Base-by-base conservation (phyloP, 805 yeast species). In the Sugiyamaella lignohabitans region DNA sequence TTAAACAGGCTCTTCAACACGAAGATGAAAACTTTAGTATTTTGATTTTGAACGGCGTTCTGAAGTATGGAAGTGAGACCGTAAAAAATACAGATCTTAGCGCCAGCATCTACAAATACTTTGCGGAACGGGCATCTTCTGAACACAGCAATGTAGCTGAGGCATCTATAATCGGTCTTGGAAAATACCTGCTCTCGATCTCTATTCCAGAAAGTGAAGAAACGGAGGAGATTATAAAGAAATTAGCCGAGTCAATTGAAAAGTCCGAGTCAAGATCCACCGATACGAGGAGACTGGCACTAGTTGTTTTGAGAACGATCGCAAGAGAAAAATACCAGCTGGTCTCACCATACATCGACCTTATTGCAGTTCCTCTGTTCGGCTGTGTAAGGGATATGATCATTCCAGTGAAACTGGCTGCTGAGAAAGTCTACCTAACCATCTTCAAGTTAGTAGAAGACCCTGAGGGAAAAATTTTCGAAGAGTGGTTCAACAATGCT, bases 321-420 rank as follows among this genome's bases (percentile, higher is more conserved):
- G 80, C 87, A 1, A 74, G 94, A 59, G 67, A 71, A 57, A 77
- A 82, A 49, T 75, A 71, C 53, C 64, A 61, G 5, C 63, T 76
- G 20, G 67, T 86, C 42, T 66, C 67, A 47, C 80, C 83, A 10
- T 70, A 73, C 56, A 67, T 77, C 52, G 79, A 80, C 54, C 29
- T 54, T 23, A n/a, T 30, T 21, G 51, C 65, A 0, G 57, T 91
- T 43, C 71, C 86, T 10, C 80, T 88, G 1, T 91, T 91, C 62
- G 69, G 82, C 0, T 82, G 93, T 62, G 82, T 91, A 36, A 74
- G 98, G 54, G 96, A 89, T 59, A 74, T 81, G n/a, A 72, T 86
- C 41, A 87, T 91, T 59, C 97, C 98, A 3, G 82, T 91, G 55
- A 89, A 88, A 59, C 72, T 91, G 52, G 96, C 97, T 1, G 96